phyloP scores from a whole-genome alignment of 1,284 basidiomycete genomes.

The Ceratobasidium sp. region DNA sequence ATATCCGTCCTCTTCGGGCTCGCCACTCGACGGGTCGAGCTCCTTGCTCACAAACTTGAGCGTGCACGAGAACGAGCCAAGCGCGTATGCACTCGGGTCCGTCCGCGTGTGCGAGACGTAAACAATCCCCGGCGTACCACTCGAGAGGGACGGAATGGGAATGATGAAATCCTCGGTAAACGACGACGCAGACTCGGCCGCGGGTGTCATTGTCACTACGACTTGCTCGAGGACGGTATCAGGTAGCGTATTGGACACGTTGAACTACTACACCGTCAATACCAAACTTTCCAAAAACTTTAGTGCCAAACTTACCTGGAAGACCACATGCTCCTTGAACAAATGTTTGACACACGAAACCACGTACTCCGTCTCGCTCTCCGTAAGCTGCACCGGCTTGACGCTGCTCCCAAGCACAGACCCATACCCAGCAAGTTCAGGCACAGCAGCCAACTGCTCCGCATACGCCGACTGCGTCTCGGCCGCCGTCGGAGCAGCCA shows the following conservation, averaged over 20 bases:
- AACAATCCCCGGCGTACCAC: conserved; percentile 79
- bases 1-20: conserved; percentile 98
- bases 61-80: conserved; percentile 89
- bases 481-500: conserved; percentile 74
- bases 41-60: conserved; percentile 98
- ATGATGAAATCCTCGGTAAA: conserved; percentile 97
- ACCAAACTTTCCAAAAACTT: not conserved
- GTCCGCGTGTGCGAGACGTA: conserved; percentile 96
- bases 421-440: conserved; percentile 90
- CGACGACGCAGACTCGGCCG: conserved; percentile 70
- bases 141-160: conserved; percentile 77
- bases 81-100: conserved; percentile 79
- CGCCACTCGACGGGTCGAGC: conserved; percentile 94
- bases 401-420: conserved; percentile 87
- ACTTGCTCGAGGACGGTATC: conserved; percentile 97
- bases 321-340: conserved; percentile 95
- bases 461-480: conserved; percentile 89
- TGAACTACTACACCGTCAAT: conserved; percentile 73
- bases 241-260: conserved; percentile 97
- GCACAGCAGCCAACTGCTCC: conserved; percentile 86
- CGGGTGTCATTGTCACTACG: conserved; percentile 91
- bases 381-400: conserved; percentile 88
- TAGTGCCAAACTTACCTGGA: conserved; percentile 74
- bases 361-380: conserved; percentile 98
- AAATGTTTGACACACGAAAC: conserved; percentile 97